Evolutionary conservation across 768 basidiomycete genomes (phyloP).

Genomic region (Boletus sensibilis): DNA sequence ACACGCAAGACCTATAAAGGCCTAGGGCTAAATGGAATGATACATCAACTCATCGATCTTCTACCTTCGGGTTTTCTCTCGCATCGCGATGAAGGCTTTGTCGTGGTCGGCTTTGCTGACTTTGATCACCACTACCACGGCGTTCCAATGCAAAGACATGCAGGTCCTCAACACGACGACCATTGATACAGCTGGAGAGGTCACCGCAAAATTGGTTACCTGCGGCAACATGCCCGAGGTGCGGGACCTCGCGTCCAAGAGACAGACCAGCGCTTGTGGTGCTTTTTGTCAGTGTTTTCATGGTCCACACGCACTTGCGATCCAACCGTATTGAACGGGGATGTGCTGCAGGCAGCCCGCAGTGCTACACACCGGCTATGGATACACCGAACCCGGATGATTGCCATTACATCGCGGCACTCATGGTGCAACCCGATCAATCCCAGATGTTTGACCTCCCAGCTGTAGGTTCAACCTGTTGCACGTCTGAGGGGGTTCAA

Average conservation of each 20-base stretch:
- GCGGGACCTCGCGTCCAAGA: not conserved
- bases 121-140: not conserved
- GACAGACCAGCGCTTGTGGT: not conserved
- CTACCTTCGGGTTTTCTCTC: not conserved
- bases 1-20: no score
- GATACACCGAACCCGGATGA: not conserved
- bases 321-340: not conserved
- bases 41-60: not conserved
- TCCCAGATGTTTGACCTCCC: not conserved
- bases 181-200: not conserved
- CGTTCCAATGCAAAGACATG: not conserved
- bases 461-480: not conserved
- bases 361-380: not conserved
- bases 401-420: no score
- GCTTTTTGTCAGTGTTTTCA: not conserved
- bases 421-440: not conserved
- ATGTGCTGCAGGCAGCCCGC: not conserved
- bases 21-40: not conserved
- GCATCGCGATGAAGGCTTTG: not conserved
- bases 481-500: not conserved
- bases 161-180: not conserved
- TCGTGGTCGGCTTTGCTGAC: not conserved
- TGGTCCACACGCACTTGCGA: not conserved
- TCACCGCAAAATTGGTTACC: not conserved
- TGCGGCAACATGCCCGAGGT: not conserved